These are phyloP conservation scores for Chalciporus pseudorubinellus DNA, from an alignment of 768 basidiomycete species.

Conservation along the genomic window DNA sequence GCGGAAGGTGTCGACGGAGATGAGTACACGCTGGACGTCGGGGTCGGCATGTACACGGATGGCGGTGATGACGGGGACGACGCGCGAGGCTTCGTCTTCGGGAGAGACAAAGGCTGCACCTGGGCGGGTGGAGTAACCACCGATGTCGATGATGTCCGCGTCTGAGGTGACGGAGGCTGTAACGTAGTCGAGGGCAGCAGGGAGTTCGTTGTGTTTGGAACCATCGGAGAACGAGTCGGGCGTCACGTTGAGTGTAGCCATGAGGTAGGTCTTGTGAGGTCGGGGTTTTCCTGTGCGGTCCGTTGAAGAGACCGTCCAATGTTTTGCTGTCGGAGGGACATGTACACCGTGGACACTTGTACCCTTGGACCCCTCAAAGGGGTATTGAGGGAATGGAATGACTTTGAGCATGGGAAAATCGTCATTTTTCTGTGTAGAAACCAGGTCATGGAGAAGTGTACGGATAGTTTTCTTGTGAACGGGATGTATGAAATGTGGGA, in stretches of 20 bases:
- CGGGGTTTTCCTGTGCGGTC: conserved; percentile 11
- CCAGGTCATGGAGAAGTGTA: conserved; percentile 43
- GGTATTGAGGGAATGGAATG: conserved; percentile 67
- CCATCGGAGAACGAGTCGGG: conserved; percentile 98
- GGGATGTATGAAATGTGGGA: conserved; percentile 74
- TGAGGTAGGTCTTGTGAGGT: conserved; percentile 58
- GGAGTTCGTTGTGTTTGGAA: conserved; percentile 48
- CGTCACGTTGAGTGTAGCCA: conserved; percentile 91
- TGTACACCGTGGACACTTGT: conserved; percentile 7
- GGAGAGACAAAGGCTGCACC: conserved; percentile 62
- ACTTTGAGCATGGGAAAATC: conserved; percentile 63
- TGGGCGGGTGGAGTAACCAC: conserved; percentile 92
- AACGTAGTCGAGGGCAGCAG: conserved; percentile 55
- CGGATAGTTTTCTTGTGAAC: conserved; percentile 44
- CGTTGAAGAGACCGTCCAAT: conserved; percentile 26
- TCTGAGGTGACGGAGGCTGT: conserved; percentile 49
- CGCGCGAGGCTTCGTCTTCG: conserved; percentile 70
- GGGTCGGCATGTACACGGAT: conserved; percentile 41
- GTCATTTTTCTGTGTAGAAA: conserved; percentile 26
- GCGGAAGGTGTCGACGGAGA: conserved; percentile 31
- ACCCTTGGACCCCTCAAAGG: conserved; percentile 24
- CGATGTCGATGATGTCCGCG: conserved; percentile 84
- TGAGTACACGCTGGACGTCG: conserved; percentile 10
- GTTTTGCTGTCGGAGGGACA: conserved; percentile 20
- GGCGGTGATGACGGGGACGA: conserved; percentile 66